Base-by-base conservation (phyloP, 441 rosid genomes). In the Hypseocharis bilobata region DNA sequence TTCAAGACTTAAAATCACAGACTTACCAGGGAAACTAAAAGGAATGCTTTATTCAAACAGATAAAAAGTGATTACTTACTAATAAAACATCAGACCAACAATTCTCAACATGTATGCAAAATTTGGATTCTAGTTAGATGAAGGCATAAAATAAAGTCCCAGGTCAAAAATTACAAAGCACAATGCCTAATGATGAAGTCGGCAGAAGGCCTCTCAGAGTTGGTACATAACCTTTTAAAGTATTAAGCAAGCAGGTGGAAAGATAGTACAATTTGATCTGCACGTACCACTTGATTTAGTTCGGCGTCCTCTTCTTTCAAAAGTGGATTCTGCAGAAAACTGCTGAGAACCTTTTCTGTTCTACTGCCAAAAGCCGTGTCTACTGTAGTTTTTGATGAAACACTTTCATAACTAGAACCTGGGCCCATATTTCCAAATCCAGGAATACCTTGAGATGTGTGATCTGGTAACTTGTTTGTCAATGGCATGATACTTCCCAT, bases 321-420 rank as follows among this genome's bases (percentile, higher is more conserved):
- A 52, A 79, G 57, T 45, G 89, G 88, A 57, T 74, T 84, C 64
- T 86, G 87, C 6, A 86, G 80, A 74, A 89, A 89, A 76, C 74
- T 82, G 70, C 67, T 81, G 45, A 87, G 44, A 67, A 87, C 95
- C 70, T 86, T 79, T 73, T 92, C 98, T 30, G 98, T 88, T 76
- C 81, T 82, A 68, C 80, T 85, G 60, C 84, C 83, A 17, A 82
- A 79, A 17, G 87, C 68, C 20, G 82, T 19, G 3, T 83, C 83
- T 29, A 0, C 75, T 26, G 67, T 49, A 66, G 69, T 7, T 44
- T 66, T 63, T 10, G 77, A 67, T 2, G 72, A 56, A 28, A 66
- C 10, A 17, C 68, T 73, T 67, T 67, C 72, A 60, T 56, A 55
- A 38, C 69, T 66, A 56, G 84, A 66, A 67, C 67, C 63, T 40